Evolutionary conservation across 768 basidiomycete species (phyloP).

Genomic region (Boletus pseudopeckii): DNA sequence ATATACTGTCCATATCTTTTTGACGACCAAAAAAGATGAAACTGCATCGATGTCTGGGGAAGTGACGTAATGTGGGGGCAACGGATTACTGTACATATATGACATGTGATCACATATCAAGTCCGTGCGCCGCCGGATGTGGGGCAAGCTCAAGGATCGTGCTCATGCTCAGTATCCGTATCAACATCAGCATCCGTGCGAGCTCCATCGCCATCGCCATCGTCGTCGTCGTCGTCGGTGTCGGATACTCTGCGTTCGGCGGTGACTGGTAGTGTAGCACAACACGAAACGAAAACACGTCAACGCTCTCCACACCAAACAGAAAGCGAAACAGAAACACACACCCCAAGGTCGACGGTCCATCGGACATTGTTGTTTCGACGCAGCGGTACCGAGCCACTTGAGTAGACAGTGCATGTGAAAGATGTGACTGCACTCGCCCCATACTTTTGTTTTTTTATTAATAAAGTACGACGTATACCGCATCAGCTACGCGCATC

Average conservation of each 20-base stretch:
- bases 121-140: background rate
- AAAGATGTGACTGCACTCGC: constrained; percentile 95
- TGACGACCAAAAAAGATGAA: background rate
- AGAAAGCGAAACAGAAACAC: constrained; percentile 22
- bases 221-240: background rate
- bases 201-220: background rate
- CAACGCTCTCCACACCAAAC: background rate
- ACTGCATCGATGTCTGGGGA: background rate
- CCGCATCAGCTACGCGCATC: background rate
- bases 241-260: constrained; percentile 50
- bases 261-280: constrained; percentile 41
- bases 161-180: background rate
- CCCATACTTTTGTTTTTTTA: constrained; percentile 61
- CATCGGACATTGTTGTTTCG: constrained; percentile 98
- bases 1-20: constrained; percentile 11
- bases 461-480: too few species aligned
- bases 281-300: background rate
- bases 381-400: constrained; percentile 87
- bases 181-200: background rate
- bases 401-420: constrained; percentile 98
- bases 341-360: constrained; percentile 89
- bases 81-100: too few species aligned
- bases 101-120: too few species aligned
- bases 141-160: background rate
- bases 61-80: too few species aligned